A percentile compares a stretch with the other conserved stretches of the same genome.
Conservation (phyloP, 1,284 basidiomycete genomes). For the Trametes pubescens region DNA sequence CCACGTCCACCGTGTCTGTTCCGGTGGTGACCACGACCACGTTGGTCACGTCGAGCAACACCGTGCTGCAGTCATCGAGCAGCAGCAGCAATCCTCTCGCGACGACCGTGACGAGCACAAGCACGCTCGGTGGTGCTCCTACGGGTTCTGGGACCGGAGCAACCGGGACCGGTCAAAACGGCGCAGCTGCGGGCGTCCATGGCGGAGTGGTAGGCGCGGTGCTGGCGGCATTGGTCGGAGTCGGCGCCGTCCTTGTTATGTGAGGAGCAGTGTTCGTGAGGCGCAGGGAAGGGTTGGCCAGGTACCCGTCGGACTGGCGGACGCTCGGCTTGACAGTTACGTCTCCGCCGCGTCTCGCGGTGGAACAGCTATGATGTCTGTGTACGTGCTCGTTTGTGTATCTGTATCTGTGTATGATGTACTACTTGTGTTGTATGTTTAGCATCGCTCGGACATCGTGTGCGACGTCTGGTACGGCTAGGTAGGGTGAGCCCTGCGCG, state of each 20-base stretch:
- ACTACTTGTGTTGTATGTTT: not conserved
- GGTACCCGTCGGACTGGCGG: not conserved
- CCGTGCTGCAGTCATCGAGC: not conserved
- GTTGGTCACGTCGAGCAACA: slow-evolving; percentile 16
- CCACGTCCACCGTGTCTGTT: not conserved
- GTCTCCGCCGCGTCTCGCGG: not conserved
- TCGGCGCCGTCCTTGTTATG: slow-evolving; percentile 1
- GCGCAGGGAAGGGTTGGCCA: not conserved
- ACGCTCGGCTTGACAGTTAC: not conserved
- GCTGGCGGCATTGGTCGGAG: not conserved
- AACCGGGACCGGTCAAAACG: not conserved
- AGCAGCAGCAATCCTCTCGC: slow-evolving; percentile 8
- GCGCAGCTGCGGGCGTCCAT: not conserved
- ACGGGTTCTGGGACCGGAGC: not conserved
- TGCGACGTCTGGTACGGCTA: not conserved
- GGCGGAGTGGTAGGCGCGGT: not conserved
- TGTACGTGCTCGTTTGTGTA: not conserved
- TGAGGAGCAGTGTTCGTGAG: slow-evolving; percentile 20
- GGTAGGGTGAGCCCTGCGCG: not conserved
- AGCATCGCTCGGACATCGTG: not conserved
- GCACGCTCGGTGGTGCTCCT: slow-evolving; percentile 15
- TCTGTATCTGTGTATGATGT: not conserved
- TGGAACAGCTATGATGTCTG: not conserved
- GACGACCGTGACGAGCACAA: slow-evolving; percentile 20
- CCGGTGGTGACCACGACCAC: slow-evolving; percentile 18